Conservation (phyloP, 2,329 filamentous ascomycete genomes). For the Colletotrichum agaves region DNA sequence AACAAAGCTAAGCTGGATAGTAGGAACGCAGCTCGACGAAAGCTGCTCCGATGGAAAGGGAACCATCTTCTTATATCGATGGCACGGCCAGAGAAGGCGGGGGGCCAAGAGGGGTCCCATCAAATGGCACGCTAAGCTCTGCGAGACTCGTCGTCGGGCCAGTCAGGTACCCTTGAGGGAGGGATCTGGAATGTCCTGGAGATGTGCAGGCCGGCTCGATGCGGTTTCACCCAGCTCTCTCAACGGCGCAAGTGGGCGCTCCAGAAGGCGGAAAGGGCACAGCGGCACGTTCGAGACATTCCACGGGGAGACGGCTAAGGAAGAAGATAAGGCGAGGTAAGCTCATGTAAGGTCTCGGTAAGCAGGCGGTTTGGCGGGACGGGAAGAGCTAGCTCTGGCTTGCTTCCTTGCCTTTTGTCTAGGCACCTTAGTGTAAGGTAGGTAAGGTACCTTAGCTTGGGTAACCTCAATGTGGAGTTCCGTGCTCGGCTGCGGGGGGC, state of each 20-base stretch:
- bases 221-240: neutral
- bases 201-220: neutral
- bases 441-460: too few species aligned
- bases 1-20: neutral
- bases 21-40: neutral
- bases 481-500: neutral
- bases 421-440: too few species aligned
- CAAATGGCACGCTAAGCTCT: constrained; percentile 7
- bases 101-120: neutral
- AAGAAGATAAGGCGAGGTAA: too few species aligned
- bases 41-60: neutral
- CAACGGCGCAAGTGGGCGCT: constrained; percentile 3
- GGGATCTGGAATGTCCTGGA: neutral
- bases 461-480: neutral
- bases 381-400: neutral
- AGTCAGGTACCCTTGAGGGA: neutral
- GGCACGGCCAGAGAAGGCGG: neutral
- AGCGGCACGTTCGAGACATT: neutral
- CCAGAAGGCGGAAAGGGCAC: neutral
- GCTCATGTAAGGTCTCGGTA: neutral
- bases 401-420: too few species aligned
- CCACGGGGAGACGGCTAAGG: neutral
- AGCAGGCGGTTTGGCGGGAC: neutral
- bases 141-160: neutral
- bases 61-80: constrained; percentile 25